These are phyloP conservation scores for Aspergillus neotritici DNA, from an alignment of 2,329 filamentous ascomycete genomes.

Conservation along the genomic window DNA sequence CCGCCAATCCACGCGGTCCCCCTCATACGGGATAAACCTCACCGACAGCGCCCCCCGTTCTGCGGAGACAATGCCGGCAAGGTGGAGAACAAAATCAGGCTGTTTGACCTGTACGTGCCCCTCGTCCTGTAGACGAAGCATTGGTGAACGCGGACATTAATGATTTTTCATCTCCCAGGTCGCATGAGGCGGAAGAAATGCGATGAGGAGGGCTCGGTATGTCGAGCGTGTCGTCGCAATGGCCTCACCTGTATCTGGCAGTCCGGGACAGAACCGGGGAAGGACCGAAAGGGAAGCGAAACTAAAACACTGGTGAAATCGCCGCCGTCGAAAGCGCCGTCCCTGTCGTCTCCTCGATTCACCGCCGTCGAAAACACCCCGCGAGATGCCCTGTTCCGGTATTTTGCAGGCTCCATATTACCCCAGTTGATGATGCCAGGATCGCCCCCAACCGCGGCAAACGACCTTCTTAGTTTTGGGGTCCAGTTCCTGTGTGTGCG, in stretches of 20 bases:
- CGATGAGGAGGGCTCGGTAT: background rate
- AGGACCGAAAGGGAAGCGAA: background rate
- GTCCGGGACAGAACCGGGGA: background rate
- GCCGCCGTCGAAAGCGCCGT: background rate
- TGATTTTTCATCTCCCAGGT: background rate
- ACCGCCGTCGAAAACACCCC: background rate
- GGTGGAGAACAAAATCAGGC: conserved; percentile 4
- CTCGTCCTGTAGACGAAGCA: background rate
- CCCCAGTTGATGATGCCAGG: conserved; percentile 2
- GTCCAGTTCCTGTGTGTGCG: background rate
- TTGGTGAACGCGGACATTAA: background rate
- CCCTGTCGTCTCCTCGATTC: background rate
- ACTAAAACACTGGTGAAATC: no score
- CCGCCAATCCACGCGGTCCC: no score
- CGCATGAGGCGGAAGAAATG: conserved; percentile 4
- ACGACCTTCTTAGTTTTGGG: background rate
- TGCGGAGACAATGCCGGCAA: conserved; percentile 5
- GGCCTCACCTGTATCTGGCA: conserved; percentile 3
- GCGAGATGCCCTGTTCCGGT: background rate
- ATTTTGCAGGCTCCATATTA: background rate
- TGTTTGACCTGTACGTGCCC: conserved; percentile 1
- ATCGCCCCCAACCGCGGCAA: background rate
- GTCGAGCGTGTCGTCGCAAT: conserved; percentile 6
- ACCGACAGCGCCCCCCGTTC: no score
- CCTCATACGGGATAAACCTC: no score